phyloP scores from a whole-genome alignment of 208 protist genomes.

The Entamoeba histolytica region DNA sequence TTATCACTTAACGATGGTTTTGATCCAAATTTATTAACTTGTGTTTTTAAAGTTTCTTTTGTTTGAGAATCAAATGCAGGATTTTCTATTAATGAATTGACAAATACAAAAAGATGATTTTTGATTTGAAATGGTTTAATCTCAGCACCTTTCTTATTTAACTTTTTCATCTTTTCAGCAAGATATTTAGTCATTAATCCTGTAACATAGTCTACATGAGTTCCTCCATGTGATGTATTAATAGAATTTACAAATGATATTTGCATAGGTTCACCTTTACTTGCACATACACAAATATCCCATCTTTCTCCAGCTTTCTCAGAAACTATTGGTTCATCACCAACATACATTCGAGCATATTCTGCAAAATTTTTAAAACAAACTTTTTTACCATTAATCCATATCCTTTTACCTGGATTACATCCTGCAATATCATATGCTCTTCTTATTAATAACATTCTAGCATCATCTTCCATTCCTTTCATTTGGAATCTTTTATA shows the following conservation, averaged over 20 bases:
- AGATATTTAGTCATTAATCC: slow-evolving; percentile 68
- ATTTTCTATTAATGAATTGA: slow-evolving; percentile 96
- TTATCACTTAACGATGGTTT: slow-evolving; percentile 10
- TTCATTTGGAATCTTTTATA: slow-evolving; percentile 74
- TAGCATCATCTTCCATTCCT: slow-evolving; percentile 76
- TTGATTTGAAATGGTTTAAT: slow-evolving; percentile 85
- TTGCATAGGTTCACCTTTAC: slow-evolving; percentile 68
- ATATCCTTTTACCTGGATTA: slow-evolving; percentile 31
- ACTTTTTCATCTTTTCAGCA: slow-evolving; percentile 60
- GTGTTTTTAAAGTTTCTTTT: slow-evolving; percentile 90
- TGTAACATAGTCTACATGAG: slow-evolving; percentile 86
- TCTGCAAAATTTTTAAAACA: slow-evolving; percentile 74
- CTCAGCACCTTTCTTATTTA: slow-evolving; percentile 26
- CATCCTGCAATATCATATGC: slow-evolving; percentile 90
- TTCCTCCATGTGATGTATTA: slow-evolving; percentile 85
- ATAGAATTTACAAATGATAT: slow-evolving; percentile 98
- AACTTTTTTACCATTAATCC: slow-evolving; percentile 73
- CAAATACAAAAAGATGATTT: slow-evolving; percentile 87
- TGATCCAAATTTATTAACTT: slow-evolving; percentile 66
- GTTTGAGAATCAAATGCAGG: slow-evolving; percentile 98
- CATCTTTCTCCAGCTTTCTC: slow-evolving; percentile 54
- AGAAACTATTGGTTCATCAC: background rate
- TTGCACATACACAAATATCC: slow-evolving; percentile 74
- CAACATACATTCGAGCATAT: slow-evolving; percentile 73
- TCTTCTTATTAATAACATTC: slow-evolving; percentile 75